Evolutionary conservation across 371 early-diverging fungal species (phyloP).

Genomic region (Mucor piriformis): DNA sequence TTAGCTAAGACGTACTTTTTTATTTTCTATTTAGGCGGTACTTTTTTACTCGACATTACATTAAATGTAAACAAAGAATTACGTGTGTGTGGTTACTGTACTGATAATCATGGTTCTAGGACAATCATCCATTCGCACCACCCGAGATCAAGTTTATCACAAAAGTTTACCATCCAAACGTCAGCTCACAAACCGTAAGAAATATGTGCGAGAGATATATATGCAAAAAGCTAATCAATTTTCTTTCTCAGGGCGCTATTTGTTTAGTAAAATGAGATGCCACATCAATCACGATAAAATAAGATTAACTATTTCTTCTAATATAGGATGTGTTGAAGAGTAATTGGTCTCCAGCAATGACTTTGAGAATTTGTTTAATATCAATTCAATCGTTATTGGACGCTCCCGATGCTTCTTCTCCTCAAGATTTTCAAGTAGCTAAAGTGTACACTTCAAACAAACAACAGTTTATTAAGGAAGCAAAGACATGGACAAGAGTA

Average conservation of each 20-base stretch:
- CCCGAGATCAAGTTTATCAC: conserved; percentile 58
- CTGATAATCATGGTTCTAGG: too few relatives aligned
- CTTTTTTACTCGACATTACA: conserved; percentile 44
- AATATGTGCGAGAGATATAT: too few relatives aligned
- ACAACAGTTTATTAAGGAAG: conserved; percentile 6
- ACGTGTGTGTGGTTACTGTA: too few relatives aligned
- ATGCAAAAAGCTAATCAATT: too few relatives aligned
- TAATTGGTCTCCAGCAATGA: conserved; percentile 59
- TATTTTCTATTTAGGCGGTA: conserved; percentile 25
- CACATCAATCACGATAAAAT: too few relatives aligned
- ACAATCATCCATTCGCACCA: conserved; percentile 54
- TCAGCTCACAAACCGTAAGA: conserved; percentile 60
- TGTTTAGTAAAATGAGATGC: conserved; percentile 35
- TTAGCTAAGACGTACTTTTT: too few relatives aligned
- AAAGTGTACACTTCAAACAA: conserved; percentile 13
- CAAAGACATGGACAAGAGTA: conserved; percentile 8
- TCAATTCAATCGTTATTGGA: conserved; percentile 56
- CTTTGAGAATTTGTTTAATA: conserved; percentile 43
- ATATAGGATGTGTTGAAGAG: conserved; percentile 37
- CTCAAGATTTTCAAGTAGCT: conserved; percentile 35
- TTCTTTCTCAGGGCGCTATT: conserved; percentile 55
- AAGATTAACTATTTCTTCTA: too few relatives aligned
- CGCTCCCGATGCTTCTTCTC: conserved; percentile 57
- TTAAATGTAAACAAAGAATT: conserved; percentile 35
- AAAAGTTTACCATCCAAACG: conserved; percentile 55